Evolutionary conservation across 1,284 basidiomycete species (phyloP), one percentile per base, ranked within the genome.

Genomic region (Kwoniella shivajii): DNA sequence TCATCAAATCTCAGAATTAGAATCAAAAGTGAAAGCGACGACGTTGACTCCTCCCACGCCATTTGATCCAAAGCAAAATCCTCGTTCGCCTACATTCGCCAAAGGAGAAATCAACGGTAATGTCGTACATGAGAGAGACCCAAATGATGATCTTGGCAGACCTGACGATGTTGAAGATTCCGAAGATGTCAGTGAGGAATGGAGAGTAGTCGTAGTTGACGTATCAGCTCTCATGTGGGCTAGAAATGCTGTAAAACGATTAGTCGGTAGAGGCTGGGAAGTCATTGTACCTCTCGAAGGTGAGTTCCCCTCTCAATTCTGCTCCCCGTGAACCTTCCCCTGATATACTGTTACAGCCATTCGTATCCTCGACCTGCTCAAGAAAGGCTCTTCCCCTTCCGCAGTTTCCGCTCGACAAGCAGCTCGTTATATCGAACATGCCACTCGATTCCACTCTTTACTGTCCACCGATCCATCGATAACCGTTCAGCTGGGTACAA

Each of bases 311-410:
- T 1, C 9, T 47, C 37, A 53, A 10, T 2, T 43, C 20, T 27
- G 41, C 3, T 6, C 22, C 16, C 18, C 6, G 16, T 45, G 46
- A 24, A 11, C 18, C 14, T 52, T 13, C 43, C 3, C 20, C 24
- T 20, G 16, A 29, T 41, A 6, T 14, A 26, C 26, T 34, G 11
- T 18, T 31, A 3, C 70, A 92, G 92, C 88, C 5, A 82, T 95
- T 30, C 92, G 91, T 70, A 95, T 92, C 0, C 84, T 96, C n/a
- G 92, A 96, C 74, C 80, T 94, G 5, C 84, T 95, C 65, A 96
- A 96, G 82, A 95, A 94, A 74, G 92, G 92, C 1, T 86, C 86
- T 0, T 87, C 82, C 31, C 78, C 84, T 0, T 82, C 91, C 20
- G 90, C 91, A 0, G 85, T 88, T 65, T 86, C 88, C 14, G 92